Conservation (phyloP, 108 stramenopile genomes). For the Aurantiochytrium sp. region DNA sequence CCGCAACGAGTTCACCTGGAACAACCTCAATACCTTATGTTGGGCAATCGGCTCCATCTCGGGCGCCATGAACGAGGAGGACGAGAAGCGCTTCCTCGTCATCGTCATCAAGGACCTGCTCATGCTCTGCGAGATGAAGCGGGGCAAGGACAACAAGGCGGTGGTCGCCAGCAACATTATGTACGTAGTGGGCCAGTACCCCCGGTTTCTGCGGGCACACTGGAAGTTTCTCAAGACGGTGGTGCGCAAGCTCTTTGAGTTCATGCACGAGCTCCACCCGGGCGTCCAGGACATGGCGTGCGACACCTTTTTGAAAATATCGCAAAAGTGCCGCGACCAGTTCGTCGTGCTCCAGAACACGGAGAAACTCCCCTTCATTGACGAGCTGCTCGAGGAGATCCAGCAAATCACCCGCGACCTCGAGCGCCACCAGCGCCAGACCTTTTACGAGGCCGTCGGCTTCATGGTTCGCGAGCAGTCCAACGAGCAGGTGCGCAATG, state of each 20-base stretch:
- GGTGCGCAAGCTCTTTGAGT: constrained; percentile 98
- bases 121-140: constrained; percentile 86
- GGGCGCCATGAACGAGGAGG: constrained; percentile 96
- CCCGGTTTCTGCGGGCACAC: constrained; percentile 95
- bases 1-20: constrained; percentile 57
- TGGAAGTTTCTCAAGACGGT: constrained; percentile 99
- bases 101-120: constrained; percentile 97
- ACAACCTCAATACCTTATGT: constrained; percentile 91
- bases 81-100: constrained; percentile 97
- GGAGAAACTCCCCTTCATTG: constrained; percentile 80
- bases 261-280: constrained; percentile 98
- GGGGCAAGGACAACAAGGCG: constrained; percentile 98
- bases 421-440: constrained; percentile 95
- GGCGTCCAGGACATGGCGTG: constrained; percentile 99
- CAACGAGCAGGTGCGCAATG: constrained; percentile 53
- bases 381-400: constrained; percentile 83
- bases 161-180: constrained; percentile 98
- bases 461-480: constrained; percentile 87
- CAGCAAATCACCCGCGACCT: constrained; percentile 85
- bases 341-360: constrained; percentile 73
- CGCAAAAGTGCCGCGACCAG: constrained; percentile 94
- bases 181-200: constrained; percentile 99
- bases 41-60: constrained; percentile 98
- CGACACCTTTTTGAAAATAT: constrained; percentile 97
- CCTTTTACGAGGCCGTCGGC: constrained; percentile 96